phyloP scores from a whole-genome alignment of 73 alveolate species.

The Tetrahymena thermophila region DNA sequence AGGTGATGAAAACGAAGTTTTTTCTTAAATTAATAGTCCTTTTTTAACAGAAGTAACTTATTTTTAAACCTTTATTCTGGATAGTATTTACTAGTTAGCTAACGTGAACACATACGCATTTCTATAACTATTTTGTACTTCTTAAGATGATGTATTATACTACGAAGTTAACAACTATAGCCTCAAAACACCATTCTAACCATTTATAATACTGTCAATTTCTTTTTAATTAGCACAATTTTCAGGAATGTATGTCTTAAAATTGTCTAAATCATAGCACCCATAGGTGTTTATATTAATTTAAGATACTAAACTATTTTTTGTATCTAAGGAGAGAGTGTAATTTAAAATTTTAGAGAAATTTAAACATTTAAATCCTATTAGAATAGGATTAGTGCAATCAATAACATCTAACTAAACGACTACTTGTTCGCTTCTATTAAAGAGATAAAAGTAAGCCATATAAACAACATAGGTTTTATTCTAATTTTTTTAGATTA shows the following conservation, averaged over 20 bases:
- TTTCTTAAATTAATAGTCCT: background rate
- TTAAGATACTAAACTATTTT: background rate
- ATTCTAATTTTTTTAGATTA: no score
- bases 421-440: background rate
- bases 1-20: background rate
- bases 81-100: background rate
- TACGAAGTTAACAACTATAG: background rate
- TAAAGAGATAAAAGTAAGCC: background rate
- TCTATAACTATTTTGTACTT: background rate
- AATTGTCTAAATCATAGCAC: background rate
- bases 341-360: background rate
- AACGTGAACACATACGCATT: background rate
- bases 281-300: background rate
- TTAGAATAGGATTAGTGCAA: background rate
- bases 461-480: background rate
- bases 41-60: background rate
- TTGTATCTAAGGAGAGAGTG: background rate
- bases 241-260: background rate
- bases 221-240: background rate
- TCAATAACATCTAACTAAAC: background rate
- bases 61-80: background rate
- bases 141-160: background rate
- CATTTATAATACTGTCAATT: background rate
- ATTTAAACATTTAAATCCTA: background rate
- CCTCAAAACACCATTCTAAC: background rate